Base-by-base conservation (phyloP, 257 asterid genomes). In the Solanum paucissectum region DNA sequence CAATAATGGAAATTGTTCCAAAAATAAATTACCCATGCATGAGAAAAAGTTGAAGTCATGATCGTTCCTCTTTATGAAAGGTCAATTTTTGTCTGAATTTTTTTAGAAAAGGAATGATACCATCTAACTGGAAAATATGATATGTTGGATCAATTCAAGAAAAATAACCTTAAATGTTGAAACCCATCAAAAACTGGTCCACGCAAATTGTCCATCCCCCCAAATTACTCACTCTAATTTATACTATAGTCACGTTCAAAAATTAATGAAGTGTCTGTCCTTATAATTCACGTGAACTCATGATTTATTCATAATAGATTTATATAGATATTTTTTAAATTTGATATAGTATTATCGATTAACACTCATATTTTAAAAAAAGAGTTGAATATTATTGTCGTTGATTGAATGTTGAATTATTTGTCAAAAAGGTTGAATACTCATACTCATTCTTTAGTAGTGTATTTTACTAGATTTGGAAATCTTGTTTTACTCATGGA, bases 71-170 rank as follows among this genome's bases (percentile, higher is more conserved):
- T 46, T 46, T 81, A 46, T 81, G 68, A 14, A 5, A 81, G 27
- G 85, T 81, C 85, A 81, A 44, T 46, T 27, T 81, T 13, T 14
- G 85, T 46, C 1, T 81, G 68, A 49, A 3, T 16, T 46, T 29
- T 7, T 46, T 79, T 1, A 29, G 40, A 9, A 29, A 81, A 27
- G 1, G 3, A 23, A 81, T 81, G 40, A 81, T 46, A 46, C 42
- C 27, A 46, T 46, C 0, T 46, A 81, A 16, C 27, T 81, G 40
- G 3, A 29, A 77, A 46, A 46, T 46, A 27, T 46, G 68, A 6
- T 8, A 81, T 81, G 85, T 81, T 46, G 29, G 23, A 81, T 29
- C 42, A 46, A 81, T 81, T 81, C 27, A 81, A 81, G 85, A 27
- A 81, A 46, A 81, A 27, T 81, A 16, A 81, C 85, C 85, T 46